Conservation (phyloP, 1,284 basidiomycete species). For the Trichosporon ovoides region DNA sequence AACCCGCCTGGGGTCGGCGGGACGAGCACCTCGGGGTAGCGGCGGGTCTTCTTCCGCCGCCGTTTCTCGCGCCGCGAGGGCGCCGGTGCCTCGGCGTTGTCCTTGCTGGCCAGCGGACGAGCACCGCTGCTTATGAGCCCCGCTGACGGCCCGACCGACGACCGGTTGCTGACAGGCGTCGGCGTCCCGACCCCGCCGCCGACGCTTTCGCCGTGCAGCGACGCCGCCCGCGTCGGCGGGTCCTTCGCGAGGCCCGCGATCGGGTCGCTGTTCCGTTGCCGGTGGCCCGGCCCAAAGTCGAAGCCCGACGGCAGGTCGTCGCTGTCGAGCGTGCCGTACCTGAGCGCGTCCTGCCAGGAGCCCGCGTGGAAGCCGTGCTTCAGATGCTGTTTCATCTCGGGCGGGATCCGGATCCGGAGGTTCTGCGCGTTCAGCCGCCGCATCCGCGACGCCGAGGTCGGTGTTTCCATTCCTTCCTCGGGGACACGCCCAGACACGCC, state of each 20-base stretch:
- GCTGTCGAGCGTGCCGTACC: constrained; percentile 20
- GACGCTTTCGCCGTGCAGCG: neutral
- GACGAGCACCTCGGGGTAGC: constrained; percentile 13
- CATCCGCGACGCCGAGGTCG: neutral
- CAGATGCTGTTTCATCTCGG: constrained; percentile 34
- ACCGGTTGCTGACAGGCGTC: neutral
- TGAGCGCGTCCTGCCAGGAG: constrained; percentile 43
- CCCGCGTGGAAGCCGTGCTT: constrained; percentile 40
- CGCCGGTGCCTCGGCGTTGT: neutral
- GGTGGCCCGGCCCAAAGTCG: neutral
- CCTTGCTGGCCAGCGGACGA: neutral
- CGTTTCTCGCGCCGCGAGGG: neutral
- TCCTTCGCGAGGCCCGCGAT: neutral
- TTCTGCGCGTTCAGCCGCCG: constrained; percentile 17
- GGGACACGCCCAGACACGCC: neutral
- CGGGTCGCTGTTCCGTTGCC: neutral
- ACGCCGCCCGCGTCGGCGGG: neutral
- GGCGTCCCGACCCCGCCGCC: neutral
- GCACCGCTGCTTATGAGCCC: neutral
- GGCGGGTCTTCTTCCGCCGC: neutral
- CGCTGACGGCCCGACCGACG: neutral
- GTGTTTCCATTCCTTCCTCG: constrained; percentile 11
- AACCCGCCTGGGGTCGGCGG: constrained; percentile 18
- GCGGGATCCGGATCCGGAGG: constrained; percentile 32
- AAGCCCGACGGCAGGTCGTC: constrained; percentile 1